These are phyloP conservation scores for Ganoderma boninense DNA, from an alignment of 1,284 basidiomycete genomes.

Conservation along the genomic window DNA sequence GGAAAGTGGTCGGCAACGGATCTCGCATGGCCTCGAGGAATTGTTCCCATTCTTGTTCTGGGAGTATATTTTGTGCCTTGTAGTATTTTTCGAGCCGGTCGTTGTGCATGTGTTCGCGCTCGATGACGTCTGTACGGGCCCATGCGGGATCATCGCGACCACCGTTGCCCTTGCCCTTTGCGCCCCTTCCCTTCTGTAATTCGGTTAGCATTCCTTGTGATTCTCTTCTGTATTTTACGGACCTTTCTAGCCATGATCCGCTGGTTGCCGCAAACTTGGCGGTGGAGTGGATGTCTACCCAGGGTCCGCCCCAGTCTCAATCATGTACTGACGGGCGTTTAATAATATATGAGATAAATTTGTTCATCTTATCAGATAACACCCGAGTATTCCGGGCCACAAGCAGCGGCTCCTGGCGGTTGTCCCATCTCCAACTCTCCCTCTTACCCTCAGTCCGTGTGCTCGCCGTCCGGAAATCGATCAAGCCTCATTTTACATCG, in stretches of 20 bases:
- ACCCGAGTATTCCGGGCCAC: not conserved
- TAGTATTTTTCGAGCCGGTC: slow-evolving; percentile 82
- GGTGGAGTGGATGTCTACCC: not conserved
- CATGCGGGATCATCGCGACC: slow-evolving; percentile 28
- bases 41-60: slow-evolving; percentile 80
- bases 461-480: not conserved
- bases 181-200: slow-evolving; percentile 26
- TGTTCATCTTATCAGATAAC: slow-evolving; percentile 6
- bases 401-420: not conserved
- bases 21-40: slow-evolving; percentile 77
- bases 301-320: not conserved
- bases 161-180: slow-evolving; percentile 22
- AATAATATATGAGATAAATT: not conserved
- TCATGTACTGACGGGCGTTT: too few relatives aligned
- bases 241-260: slow-evolving; percentile 26
- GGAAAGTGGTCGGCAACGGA: slow-evolving; percentile 93
- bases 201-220: not conserved
- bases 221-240: not conserved
- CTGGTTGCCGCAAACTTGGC: not conserved
- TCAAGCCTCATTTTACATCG: not conserved
- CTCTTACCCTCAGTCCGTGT: not conserved
- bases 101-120: slow-evolving; percentile 74
- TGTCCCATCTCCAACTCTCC: not conserved
- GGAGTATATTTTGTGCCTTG: slow-evolving; percentile 74
- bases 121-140: slow-evolving; percentile 47